Base-by-base conservation (phyloP, 306 rosid genomes). In the Quercus robur region DNA sequence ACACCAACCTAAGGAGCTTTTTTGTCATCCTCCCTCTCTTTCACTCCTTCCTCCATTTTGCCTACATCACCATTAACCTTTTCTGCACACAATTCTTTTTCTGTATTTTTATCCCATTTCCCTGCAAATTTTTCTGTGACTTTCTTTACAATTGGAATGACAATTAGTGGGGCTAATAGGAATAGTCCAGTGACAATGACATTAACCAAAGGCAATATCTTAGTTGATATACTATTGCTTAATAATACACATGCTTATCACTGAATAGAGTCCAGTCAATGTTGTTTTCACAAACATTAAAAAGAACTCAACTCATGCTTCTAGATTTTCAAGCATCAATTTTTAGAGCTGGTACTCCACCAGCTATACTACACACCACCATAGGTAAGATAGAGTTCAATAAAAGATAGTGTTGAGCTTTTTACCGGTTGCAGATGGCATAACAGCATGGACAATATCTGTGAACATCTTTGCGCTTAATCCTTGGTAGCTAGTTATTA, bases 401-500 rank as follows among this genome's bases (percentile, higher is more conserved):
- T 5, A 91, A 11, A 46, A 46, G 52, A 46, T 11, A 46, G 52
- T 9, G 1, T 46, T 46, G 15, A 10, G 52, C 52, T 46, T 2
- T 46, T 11, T 46, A 46, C 14, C 52, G 52, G 52, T 1, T 46
- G 52, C 13, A 8, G 52, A 9, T 72, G 80, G 67, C 44, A 38
- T 38, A 28, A 84, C 15, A 46, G 14, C 15, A 9, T 11, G 52
- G 14, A 46, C 52, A 44, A 44, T 46, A 46, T 46, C 15, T 46
- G 14, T 46, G 14, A 8, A 46, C 13, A 46, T 46, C 14, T 46
- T 10, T 46, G 52, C 15, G 14, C 52, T 46, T 46, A 46, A 46
- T 46, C 52, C 99, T 84, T 91, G 97, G 71, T 91, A 94, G 62
- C 99, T 94, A 0, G 91, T 91, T n/a, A 95, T 80, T 74, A 94